Evolutionary conservation across 495 filamentous ascomycete species (phyloP), one percentile per base, ranked within the genome.

Genomic region (Tuber umbilicatum): DNA sequence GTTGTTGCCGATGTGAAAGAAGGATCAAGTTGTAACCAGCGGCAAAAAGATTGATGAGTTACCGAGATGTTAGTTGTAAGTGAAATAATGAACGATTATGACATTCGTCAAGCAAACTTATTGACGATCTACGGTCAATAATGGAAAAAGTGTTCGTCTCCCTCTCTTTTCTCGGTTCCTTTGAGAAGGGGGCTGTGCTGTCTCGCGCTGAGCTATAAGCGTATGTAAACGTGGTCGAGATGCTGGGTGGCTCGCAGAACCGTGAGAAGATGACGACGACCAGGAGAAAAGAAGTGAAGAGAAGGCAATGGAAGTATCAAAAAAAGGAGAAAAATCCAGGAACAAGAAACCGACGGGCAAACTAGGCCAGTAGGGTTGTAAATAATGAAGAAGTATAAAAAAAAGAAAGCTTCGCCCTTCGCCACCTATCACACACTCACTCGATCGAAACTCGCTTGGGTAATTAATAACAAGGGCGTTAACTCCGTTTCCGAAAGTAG

Each of bases 91-190:
- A 79, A 72, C 39, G 77, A 74, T 78, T 79, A 78, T 72, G 77
- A 37, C 43, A 78, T 74, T 71, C 75, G 78, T 75, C 50, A 40
- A 64, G 55, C 12, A 64, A 64, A 64, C 55, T 73, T 79, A 79
- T 78, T 79, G 77, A 79, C 77, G 72, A 76, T 79, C 77, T 78
- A 79, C 77, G 75, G 77, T 78, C 77, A 79, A 79, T 75, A 72
- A 35, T 35, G 31, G 31, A 7, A 64, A 64, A 19, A 35, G 55
- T 27, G 55, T 64, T 64, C 55, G 55, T 64, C 55, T 35, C 55
- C 17, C 50, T 60, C 9, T 23, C 7, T 64, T 64, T 31, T 19
- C 27, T 64, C 55, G 4, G 50, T 17, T 64, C 10, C 55, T 64
- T 12, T 12, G 27, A 64, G 55, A 17, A 35, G 55, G 50, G 47